phyloP scores from a whole-genome alignment of 148 eudicot genomes.

The Simmondsia chinensis region DNA sequence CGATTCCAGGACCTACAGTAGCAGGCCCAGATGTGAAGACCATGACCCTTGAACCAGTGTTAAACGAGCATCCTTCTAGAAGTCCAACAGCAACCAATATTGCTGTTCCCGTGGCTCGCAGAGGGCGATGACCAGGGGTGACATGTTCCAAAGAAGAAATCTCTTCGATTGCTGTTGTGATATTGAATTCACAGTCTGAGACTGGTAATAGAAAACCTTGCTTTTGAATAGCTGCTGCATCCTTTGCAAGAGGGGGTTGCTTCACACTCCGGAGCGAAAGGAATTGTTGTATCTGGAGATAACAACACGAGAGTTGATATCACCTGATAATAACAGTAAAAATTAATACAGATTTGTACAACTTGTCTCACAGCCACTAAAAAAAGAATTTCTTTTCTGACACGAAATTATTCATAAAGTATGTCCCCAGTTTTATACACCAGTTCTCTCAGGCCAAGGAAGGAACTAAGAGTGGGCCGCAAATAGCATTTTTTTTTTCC shows the following conservation, averaged over 20 bases:
- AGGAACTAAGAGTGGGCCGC: too few relatives aligned
- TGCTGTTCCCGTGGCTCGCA: constrained; percentile 76
- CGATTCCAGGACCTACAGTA: constrained; percentile 84
- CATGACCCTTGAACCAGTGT: constrained; percentile 71
- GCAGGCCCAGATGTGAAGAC: constrained; percentile 97
- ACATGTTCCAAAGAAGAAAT: constrained; percentile 38
- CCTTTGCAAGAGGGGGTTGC: constrained; percentile 48
- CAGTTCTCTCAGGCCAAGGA: too few relatives aligned
- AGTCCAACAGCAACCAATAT: constrained; percentile 82
- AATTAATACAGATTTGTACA: background rate
- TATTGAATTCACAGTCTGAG: constrained; percentile 79
- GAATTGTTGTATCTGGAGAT: constrained; percentile 51
- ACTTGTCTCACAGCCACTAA: background rate
- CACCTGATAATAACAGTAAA: background rate
- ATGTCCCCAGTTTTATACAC: too few relatives aligned
- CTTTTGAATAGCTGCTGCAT: constrained; percentile 26
- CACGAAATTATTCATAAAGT: too few relatives aligned
- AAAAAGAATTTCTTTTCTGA: too few relatives aligned
- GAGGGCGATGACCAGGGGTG: constrained; percentile 55
- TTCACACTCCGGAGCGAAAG: constrained; percentile 53
- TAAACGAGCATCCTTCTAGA: constrained; percentile 66
- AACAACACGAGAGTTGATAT: constrained; percentile 2
- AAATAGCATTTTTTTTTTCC: too few relatives aligned
- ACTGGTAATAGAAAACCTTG: constrained; percentile 72
- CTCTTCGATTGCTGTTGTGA: constrained; percentile 75